phyloP scores from a whole-genome alignment of 768 basidiomycete genomes.

The Lentinula aciculospora region DNA sequence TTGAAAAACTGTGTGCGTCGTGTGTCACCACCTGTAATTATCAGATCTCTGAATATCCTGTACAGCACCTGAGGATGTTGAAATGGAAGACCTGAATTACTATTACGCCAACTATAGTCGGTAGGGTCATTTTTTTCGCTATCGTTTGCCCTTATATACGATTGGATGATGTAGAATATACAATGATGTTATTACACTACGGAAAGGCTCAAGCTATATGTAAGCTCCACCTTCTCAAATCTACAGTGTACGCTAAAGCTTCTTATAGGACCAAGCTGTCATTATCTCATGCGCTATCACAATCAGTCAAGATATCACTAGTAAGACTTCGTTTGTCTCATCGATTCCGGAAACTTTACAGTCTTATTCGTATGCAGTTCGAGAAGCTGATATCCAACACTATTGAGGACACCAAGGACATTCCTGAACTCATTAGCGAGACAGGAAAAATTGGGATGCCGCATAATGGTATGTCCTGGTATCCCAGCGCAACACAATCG shows the following conservation, averaged over 20 bases:
- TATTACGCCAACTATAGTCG: constrained; percentile 97
- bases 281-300: constrained; percentile 89
- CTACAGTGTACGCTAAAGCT: background rate
- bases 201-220: constrained; percentile 96
- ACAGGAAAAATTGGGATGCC: constrained; percentile 93
- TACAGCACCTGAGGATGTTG: constrained; percentile 77
- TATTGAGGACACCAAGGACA: constrained; percentile 95
- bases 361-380: constrained; percentile 43
- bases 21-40: background rate
- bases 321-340: constrained; percentile 29
- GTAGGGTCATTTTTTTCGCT: constrained; percentile 31
- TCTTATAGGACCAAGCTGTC: constrained; percentile 85
- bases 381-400: constrained; percentile 89
- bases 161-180: constrained; percentile 58
- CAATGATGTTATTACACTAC: constrained; percentile 94
- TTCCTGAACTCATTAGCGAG: constrained; percentile 88
- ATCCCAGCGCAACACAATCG: background rate
- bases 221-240: constrained; percentile 29
- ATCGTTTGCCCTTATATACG: background rate
- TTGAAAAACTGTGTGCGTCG: constrained; percentile 71
- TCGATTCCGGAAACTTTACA: background rate
- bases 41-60: background rate
- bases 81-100: constrained; percentile 96
- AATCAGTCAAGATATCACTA: constrained; percentile 95
- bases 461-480: constrained; percentile 53